A percentile compares a stretch with the other conserved stretches of the same genome.
These are phyloP conservation scores for Chlamydomonas sphaeroides DNA, from an alignment of 139 green algal genomes.

Conservation along the genomic window DNA sequence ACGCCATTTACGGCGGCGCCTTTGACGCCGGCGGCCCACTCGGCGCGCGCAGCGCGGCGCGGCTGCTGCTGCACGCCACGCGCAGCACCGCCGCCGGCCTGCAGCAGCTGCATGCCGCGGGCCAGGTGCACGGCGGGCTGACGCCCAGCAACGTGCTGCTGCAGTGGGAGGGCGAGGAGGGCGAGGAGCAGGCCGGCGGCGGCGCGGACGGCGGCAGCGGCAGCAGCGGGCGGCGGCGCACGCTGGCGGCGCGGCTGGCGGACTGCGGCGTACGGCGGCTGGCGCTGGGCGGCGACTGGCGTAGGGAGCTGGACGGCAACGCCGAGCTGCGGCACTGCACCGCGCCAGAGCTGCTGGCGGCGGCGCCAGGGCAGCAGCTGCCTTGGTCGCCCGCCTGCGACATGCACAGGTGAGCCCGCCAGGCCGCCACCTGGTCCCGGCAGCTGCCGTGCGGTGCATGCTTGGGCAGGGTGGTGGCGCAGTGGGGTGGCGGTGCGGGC, in stretches of 20 bases:
- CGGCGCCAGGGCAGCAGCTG: neutral
- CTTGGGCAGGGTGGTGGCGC: neutral
- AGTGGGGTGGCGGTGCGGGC: too few relatives aligned
- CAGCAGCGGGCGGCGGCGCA: neutral
- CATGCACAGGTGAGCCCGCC: slow-evolving; percentile 10
- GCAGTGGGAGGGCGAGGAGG: neutral
- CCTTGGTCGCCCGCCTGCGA: neutral
- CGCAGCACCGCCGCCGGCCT: slow-evolving; percentile 1
- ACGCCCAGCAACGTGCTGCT: slow-evolving; percentile 16
- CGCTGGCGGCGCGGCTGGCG: slow-evolving; percentile 3
- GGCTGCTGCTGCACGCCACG: neutral
- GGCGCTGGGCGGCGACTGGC: neutral
- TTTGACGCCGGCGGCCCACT: neutral
- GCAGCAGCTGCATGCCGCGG: slow-evolving; percentile 2
- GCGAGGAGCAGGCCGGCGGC: neutral
- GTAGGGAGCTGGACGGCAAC: neutral
- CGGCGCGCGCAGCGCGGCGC: neutral
- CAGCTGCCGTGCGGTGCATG: neutral
- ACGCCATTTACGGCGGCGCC: neutral
- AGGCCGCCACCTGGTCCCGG: neutral
- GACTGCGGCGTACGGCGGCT: slow-evolving; percentile 30
- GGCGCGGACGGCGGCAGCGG: neutral
- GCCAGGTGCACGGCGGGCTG: slow-evolving; percentile 16
- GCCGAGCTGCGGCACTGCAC: neutral
- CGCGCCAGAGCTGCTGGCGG: slow-evolving; percentile 25